Evolutionary conservation across 495 filamentous ascomycete species (phyloP).

Genomic region (Aspergillus ellipticus): DNA sequence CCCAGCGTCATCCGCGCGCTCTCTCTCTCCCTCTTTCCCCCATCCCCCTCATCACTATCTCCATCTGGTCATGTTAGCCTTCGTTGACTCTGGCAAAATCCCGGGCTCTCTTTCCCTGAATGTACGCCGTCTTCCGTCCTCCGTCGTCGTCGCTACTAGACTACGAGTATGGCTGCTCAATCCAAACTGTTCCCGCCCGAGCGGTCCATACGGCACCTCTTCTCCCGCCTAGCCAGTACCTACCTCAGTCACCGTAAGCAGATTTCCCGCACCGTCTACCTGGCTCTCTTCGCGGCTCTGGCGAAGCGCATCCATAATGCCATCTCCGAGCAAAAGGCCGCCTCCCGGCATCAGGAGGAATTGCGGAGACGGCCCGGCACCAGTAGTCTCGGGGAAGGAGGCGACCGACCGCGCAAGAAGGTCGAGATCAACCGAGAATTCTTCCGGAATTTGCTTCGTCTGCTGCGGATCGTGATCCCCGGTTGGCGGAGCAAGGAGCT

Average conservation of each 20-base stretch:
- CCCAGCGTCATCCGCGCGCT: slow-evolving; percentile 1
- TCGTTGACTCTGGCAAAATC: slow-evolving; percentile 3
- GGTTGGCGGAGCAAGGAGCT: slow-evolving; percentile 87
- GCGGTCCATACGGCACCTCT: slow-evolving; percentile 66
- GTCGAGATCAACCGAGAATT: slow-evolving; percentile 95
- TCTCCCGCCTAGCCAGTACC: slow-evolving; percentile 66
- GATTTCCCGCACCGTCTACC: slow-evolving; percentile 87
- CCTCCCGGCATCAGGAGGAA: slow-evolving; percentile 67
- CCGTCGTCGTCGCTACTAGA: slow-evolving; percentile 7
- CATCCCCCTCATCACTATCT: neutral
- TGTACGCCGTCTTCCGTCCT: slow-evolving; percentile 15
- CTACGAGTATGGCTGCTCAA: slow-evolving; percentile 62
- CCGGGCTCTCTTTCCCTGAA: slow-evolving; percentile 23
- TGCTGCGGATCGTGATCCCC: slow-evolving; percentile 85
- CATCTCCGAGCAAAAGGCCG: slow-evolving; percentile 87
- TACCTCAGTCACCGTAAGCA: slow-evolving; percentile 84
- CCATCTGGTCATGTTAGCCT: slow-evolving; percentile 28
- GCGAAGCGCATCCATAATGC: slow-evolving; percentile 88
- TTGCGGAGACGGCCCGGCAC: slow-evolving; percentile 54
- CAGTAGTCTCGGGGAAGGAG: slow-evolving; percentile 44
- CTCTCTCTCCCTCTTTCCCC: neutral
- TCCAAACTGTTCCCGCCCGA: slow-evolving; percentile 73
- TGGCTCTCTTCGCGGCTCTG: slow-evolving; percentile 85
- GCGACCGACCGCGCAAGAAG: slow-evolving; percentile 64
- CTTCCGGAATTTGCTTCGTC: slow-evolving; percentile 74